These are phyloP conservation scores for Auricularia sp. DNA, from an alignment of 768 basidiomycete genomes.

Conservation along the genomic window DNA sequence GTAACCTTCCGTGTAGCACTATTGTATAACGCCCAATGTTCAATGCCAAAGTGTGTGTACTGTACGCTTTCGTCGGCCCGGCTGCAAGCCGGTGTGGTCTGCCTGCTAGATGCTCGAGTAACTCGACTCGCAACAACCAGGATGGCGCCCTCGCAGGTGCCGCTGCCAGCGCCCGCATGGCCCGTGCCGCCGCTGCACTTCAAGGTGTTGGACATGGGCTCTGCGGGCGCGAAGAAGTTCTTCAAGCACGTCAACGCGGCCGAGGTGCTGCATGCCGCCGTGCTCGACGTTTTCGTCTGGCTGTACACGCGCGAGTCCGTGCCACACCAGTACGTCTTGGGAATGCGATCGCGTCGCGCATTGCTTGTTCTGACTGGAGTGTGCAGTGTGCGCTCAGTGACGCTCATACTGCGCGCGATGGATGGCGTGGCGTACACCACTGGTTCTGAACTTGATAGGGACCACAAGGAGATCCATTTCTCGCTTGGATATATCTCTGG, in stretches of 20 bases:
- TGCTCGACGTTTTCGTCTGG: constrained; percentile 29
- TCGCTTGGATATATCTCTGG: constrained; percentile 52
- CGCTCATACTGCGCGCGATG: constrained; percentile 28
- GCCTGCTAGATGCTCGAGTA: too few species aligned
- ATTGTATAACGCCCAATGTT: not conserved
- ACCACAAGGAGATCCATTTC: constrained; percentile 66
- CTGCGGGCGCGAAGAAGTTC: constrained; percentile 50
- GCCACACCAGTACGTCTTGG: constrained; percentile 30
- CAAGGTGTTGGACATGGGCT: constrained; percentile 47
- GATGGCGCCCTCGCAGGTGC: constrained; percentile 11
- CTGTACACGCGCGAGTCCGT: constrained; percentile 35
- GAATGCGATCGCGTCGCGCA: constrained; percentile 3
- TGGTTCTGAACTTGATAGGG: constrained; percentile 33
- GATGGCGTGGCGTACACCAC: constrained; percentile 61
- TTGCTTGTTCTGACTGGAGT: not conserved
- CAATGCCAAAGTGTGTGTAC: not conserved
- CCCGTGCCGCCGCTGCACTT: constrained; percentile 47
- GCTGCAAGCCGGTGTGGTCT: too few species aligned
- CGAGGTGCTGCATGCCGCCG: constrained; percentile 28
- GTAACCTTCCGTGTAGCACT: not conserved
- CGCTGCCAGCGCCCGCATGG: constrained; percentile 28
- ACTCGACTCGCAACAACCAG: too few species aligned
- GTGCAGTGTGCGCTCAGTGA: constrained; percentile 13
- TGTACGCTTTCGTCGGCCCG: not conserved
- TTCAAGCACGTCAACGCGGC: constrained; percentile 38